Percentiles rank a stretch among this genome's conserved stretches.
These are phyloP conservation scores for Globisporangium canariense DNA, from an alignment of 352 stramenopile species.

Conservation along the genomic window DNA sequence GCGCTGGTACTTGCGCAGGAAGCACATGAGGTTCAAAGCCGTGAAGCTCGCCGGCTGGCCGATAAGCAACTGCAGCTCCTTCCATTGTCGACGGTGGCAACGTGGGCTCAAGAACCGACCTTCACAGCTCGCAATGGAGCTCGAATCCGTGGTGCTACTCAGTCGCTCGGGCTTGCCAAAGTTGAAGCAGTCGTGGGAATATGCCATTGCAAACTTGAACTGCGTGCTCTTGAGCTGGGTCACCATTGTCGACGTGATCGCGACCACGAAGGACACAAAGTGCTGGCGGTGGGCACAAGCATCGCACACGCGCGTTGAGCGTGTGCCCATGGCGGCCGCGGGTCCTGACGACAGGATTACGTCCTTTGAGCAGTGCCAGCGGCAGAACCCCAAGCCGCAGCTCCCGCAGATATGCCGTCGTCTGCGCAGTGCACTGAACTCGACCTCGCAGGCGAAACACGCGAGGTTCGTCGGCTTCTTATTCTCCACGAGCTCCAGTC, in stretches of 20 bases:
- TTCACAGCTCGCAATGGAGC: background rate
- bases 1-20: constrained; percentile 30
- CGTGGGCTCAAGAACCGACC: constrained; percentile 1
- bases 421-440: constrained; percentile 20
- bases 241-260: constrained; percentile 19
- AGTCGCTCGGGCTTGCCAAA: background rate
- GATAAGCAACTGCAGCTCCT: constrained; percentile 27
- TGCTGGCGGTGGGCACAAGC: constrained; percentile 26
- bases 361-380: constrained; percentile 26
- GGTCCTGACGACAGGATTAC: constrained; percentile 9
- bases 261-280: constrained; percentile 29
- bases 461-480: background rate
- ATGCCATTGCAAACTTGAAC: background rate
- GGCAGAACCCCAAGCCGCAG: constrained; percentile 27
- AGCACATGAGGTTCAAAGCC: constrained; percentile 30
- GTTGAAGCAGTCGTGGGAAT: constrained; percentile 10
- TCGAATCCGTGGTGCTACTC: background rate
- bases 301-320: constrained; percentile 21
- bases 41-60: constrained; percentile 22
- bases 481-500: constrained; percentile 10
- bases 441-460: constrained; percentile 23
- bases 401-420: constrained; percentile 22
- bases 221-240: background rate
- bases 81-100: constrained; percentile 15
- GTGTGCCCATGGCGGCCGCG: background rate